phyloP scores from a whole-genome alignment of 495 filamentous ascomycete genomes.

The Penicillium simplicissimum region DNA sequence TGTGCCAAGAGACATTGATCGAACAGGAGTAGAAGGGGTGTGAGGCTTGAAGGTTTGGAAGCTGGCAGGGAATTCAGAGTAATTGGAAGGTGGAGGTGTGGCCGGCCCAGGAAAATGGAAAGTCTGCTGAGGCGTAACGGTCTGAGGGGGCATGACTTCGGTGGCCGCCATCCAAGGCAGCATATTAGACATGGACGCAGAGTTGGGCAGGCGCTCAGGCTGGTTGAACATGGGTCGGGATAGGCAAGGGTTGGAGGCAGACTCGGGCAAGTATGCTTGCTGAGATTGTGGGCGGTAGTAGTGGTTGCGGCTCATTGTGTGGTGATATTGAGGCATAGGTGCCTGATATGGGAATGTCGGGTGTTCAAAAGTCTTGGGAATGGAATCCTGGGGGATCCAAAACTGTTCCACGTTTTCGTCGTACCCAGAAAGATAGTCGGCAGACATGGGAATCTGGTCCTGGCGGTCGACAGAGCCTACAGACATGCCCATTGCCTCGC shows the following conservation, averaged over 20 bases:
- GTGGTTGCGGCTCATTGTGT: slow-evolving; percentile 40
- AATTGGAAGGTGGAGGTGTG: slow-evolving; percentile 44
- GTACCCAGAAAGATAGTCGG: slow-evolving; percentile 44
- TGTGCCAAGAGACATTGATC: slow-evolving; percentile 43
- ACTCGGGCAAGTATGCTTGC: slow-evolving; percentile 42
- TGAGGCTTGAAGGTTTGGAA: slow-evolving; percentile 42
- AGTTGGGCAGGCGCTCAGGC: slow-evolving; percentile 40
- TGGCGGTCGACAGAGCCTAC: slow-evolving; percentile 40
- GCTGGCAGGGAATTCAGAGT: slow-evolving; percentile 43
- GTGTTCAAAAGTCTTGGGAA: slow-evolving; percentile 43
- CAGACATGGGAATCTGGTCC: slow-evolving; percentile 39
- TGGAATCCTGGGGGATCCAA: slow-evolving; percentile 40
- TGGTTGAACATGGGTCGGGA: slow-evolving; percentile 49
- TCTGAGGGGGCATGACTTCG: slow-evolving; percentile 43
- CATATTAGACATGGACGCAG: slow-evolving; percentile 48
- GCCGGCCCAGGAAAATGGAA: slow-evolving; percentile 32
- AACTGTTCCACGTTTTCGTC: slow-evolving; percentile 48
- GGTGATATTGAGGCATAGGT: slow-evolving; percentile 40
- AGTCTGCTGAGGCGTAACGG: slow-evolving; percentile 42
- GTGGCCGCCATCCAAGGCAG: slow-evolving; percentile 41
- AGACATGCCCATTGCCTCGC: slow-evolving; percentile 37
- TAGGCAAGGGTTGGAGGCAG: slow-evolving; percentile 44
- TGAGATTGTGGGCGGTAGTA: slow-evolving; percentile 39
- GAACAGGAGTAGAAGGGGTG: slow-evolving; percentile 44
- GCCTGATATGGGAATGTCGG: slow-evolving; percentile 38